Evolutionary conservation across 2,329 filamentous ascomycete genomes (phyloP), one percentile per base, ranked within the genome.

Genomic region (Aspergillus sergii): DNA sequence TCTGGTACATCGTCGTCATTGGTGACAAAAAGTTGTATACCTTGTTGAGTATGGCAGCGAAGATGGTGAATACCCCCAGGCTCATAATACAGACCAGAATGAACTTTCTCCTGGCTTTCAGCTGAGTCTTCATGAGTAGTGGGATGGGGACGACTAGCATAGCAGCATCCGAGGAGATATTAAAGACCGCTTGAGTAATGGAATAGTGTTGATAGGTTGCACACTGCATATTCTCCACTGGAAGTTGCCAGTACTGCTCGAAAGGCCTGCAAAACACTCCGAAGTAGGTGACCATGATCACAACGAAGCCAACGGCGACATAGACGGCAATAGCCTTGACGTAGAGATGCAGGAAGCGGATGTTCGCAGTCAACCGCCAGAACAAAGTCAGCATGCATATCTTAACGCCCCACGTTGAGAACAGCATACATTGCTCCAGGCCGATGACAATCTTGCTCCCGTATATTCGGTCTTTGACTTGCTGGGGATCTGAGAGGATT

Each of bases 371-470:
- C 69, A 84, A 77, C 14, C 81, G 76, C 64, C 76, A 76, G 65
- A 84, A 84, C 66, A 85, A 80, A 30, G 82, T 77, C 65, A 85
- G 71, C 68, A 86, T 77, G 68, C 83, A 84, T 28, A 80, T 75
- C 67, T 86, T 86, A 56, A 83, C 78, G 7, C 80, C 72, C 83
- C 84, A 86, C 16, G 82, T 82, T 3, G 80, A 81, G 19, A 77
- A 60, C 39, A 82, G 73, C 75, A 84, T 83, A 74, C 80, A 82
- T 64, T 84, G 81, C 61, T 84, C 82, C 9, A 83, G 73, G 1
- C 79, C 79, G 41, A 84, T 74, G 19, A 83, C 81, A n/a, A 84
- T 76, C 59, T 84, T 83, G 60, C 80, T 82, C 14, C 83, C 82
- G 58, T 76, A 75, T 7, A 83, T 76, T n/a, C 82, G 76, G 26